Conservation (phyloP, 352 stramenopile genomes). For the Pseudoperonospora humuli region DNA sequence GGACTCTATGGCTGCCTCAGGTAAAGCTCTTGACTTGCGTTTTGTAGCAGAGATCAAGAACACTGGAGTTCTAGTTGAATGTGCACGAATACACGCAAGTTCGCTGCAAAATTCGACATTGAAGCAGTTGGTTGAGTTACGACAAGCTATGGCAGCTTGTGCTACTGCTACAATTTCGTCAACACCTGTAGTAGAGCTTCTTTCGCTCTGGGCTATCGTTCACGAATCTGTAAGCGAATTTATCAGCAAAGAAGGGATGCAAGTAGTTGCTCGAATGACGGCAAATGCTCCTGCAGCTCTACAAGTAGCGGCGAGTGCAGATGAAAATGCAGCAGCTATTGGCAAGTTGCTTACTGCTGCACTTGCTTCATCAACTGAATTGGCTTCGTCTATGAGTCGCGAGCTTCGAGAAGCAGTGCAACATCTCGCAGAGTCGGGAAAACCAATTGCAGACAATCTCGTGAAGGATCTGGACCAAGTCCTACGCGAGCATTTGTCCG, state of each 20-base stretch:
- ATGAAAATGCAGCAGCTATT: slow-evolving; percentile 10
- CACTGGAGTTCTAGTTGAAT: neutral
- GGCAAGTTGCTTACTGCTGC: slow-evolving; percentile 18
- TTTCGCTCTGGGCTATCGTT: slow-evolving; percentile 25
- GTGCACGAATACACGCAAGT: neutral
- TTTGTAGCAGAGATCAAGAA: slow-evolving; percentile 8
- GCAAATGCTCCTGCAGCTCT: slow-evolving; percentile 1
- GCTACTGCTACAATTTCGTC: slow-evolving; percentile 9
- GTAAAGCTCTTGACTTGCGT: neutral
- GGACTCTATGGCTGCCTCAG: slow-evolving; percentile 3
- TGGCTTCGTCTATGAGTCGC: slow-evolving; percentile 18
- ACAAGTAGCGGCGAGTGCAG: slow-evolving; percentile 7
- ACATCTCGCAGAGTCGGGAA: slow-evolving; percentile 15
- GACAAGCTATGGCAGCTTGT: slow-evolving; percentile 14
- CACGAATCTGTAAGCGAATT: slow-evolving; percentile 19
- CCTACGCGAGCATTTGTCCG: slow-evolving; percentile 2
- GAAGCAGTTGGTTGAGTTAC: slow-evolving; percentile 16
- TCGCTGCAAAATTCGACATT: too few species aligned
- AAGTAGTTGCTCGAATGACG: neutral
- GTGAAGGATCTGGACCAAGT: neutral
- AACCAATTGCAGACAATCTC: slow-evolving; percentile 3
- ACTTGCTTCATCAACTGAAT: slow-evolving; percentile 16
- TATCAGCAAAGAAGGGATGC: slow-evolving; percentile 10
- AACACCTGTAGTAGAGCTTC: slow-evolving; percentile 14
- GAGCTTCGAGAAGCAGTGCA: slow-evolving; percentile 27